Conservation (phyloP, 176 grass and related monocot genomes). For the Triticum dicoccoides region DNA sequence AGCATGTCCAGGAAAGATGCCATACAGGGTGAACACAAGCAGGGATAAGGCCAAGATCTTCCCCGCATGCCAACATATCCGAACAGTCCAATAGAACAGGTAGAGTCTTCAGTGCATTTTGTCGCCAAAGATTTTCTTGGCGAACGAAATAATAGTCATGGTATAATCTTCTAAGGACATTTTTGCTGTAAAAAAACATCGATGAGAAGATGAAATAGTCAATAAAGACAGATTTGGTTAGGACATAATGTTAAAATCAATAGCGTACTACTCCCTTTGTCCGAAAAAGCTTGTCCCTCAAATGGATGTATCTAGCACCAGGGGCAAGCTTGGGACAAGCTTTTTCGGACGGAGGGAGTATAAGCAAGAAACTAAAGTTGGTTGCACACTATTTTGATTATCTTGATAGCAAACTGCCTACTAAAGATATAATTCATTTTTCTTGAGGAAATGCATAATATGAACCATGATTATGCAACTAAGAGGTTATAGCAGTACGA, state of each 20-base stretch:
- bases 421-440: constrained; percentile 6
- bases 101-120: constrained; percentile 97
- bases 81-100: constrained; percentile 94
- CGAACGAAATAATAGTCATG: constrained; percentile 93
- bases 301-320: no score
- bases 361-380: neutral
- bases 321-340: no score
- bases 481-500: neutral
- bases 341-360: neutral
- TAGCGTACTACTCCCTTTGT: neutral
- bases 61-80: constrained; percentile 98
- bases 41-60: constrained; percentile 98
- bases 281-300: no score
- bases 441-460: constrained; percentile 1
- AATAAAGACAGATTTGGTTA: neutral
- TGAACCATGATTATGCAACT: neutral
- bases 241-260: constrained; percentile 11
- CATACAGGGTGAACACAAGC: constrained; percentile 99
- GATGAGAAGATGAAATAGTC: constrained; percentile 19
- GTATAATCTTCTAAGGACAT: constrained; percentile 93
- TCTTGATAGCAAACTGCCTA: neutral
- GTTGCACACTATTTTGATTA: constrained; percentile 14
- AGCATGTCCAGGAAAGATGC: neutral
- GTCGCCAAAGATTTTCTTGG: constrained; percentile 89
- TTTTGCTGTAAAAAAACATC: constrained; percentile 71